These are phyloP conservation scores for Fusarium sp. DNA, from an alignment of 2,329 filamentous ascomycete species.

Conservation along the genomic window DNA sequence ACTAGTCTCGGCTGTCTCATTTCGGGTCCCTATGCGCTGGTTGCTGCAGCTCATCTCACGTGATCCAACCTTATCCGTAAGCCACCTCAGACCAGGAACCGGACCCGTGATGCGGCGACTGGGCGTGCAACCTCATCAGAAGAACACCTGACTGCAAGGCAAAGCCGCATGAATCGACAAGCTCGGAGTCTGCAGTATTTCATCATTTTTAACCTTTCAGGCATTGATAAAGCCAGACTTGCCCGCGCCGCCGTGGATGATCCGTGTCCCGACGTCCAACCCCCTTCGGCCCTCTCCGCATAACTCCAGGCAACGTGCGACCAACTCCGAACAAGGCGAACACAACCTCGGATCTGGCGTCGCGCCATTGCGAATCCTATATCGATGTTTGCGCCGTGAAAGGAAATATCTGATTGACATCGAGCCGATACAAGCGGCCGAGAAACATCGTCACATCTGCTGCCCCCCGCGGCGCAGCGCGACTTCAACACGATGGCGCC, in stretches of 20 bases:
- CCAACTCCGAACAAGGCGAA: slow-evolving; percentile 15
- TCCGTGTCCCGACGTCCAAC: slow-evolving; percentile 27
- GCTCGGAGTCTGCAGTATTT: slow-evolving; percentile 7
- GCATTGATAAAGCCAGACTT: too few species aligned
- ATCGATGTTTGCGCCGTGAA: slow-evolving; percentile 46
- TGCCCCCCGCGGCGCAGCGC: slow-evolving; percentile 47
- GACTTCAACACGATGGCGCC: slow-evolving; percentile 66
- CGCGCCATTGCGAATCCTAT: slow-evolving; percentile 31
- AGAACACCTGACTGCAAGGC: slow-evolving; percentile 28
- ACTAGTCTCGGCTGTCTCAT: too few species aligned
- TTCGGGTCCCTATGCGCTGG: not conserved
- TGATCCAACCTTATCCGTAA: slow-evolving; percentile 38
- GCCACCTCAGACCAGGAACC: slow-evolving; percentile 45
- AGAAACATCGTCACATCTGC: slow-evolving; percentile 31
- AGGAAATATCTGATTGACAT: slow-evolving; percentile 15
- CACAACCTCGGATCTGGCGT: slow-evolving; percentile 22
- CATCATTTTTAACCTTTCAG: not conserved
- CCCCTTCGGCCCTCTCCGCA: slow-evolving; percentile 44
- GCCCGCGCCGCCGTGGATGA: slow-evolving; percentile 35
- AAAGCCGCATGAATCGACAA: slow-evolving; percentile 14
- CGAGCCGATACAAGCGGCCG: slow-evolving; percentile 35
- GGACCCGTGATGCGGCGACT: slow-evolving; percentile 48
- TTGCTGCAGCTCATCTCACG: slow-evolving; percentile 33
- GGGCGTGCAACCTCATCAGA: slow-evolving; percentile 44
- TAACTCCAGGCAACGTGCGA: slow-evolving; percentile 44